Conservation (phyloP, 306 rosid species). For the Cajanus cajan region DNA sequence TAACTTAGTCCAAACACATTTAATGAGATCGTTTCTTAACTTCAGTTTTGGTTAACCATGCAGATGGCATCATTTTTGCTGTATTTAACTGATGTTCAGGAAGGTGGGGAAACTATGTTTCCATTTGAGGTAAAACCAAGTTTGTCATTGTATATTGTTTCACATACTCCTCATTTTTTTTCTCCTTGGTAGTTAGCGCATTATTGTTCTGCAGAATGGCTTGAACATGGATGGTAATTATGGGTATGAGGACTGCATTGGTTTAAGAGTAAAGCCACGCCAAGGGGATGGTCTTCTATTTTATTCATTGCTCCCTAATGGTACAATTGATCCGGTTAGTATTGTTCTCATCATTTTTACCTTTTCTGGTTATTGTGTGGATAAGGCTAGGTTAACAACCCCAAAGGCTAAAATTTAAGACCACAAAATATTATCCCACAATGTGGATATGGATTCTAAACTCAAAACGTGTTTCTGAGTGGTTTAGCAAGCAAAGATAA, state of each 20-base stretch:
- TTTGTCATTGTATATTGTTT: constrained; percentile 8
- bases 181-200: neutral
- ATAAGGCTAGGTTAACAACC: constrained; percentile 12
- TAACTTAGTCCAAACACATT: neutral
- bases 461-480: too few relatives aligned
- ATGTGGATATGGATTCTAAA: neutral
- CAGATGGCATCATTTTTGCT: constrained; percentile 84
- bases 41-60: constrained; percentile 28
- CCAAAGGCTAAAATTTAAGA: neutral
- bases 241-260: constrained; percentile 50
- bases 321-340: constrained; percentile 79
- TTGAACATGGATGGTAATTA: constrained; percentile 59
- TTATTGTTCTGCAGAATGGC: constrained; percentile 59
- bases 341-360: neutral
- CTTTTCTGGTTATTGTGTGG: neutral
- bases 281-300: constrained; percentile 86
- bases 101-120: constrained; percentile 89
- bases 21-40: constrained; percentile 13
- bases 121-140: constrained; percentile 71
- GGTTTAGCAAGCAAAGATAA: too few relatives aligned
- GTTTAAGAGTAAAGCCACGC: constrained; percentile 78
- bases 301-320: constrained; percentile 71
- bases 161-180: neutral
- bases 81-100: constrained; percentile 70
- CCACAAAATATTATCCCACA: neutral